Conservation (phyloP, 306 rosid genomes). For the Fragaria nilgerrensis region DNA sequence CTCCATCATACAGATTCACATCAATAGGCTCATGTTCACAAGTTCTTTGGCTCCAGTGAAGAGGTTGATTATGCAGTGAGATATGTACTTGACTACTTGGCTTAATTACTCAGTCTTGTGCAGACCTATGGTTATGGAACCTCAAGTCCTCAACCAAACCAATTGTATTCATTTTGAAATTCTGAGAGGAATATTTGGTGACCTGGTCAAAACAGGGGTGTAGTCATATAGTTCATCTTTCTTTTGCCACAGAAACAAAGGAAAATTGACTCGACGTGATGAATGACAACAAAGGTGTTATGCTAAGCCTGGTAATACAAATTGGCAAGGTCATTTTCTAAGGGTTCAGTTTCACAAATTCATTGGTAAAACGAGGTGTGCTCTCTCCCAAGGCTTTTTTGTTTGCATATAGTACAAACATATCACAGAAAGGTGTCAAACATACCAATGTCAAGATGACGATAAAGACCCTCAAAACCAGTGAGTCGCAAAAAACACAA, state of each 20-base stretch:
- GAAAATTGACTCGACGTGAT: not conserved
- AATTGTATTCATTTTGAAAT: no score
- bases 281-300: not conserved
- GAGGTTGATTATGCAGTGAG: no score
- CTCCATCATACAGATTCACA: no score
- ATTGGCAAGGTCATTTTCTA: not conserved
- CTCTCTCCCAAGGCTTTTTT: not conserved
- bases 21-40: no score
- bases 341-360: not conserved
- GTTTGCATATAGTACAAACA: conserved; percentile 10
- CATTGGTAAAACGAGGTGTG: not conserved
- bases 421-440: conserved; percentile 19
- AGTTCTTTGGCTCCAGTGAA: no score
- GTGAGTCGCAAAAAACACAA: conserved; percentile 17
- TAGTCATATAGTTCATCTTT: not conserved
- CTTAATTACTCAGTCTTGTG: no score
- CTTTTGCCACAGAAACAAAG: not conserved
- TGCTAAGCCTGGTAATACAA: conserved; percentile 6
- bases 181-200: not conserved
- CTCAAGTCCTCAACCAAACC: no score
- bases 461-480: conserved; percentile 17
- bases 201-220: not conserved
- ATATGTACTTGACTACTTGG: no score
- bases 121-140: no score
- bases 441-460: conserved; percentile 28